Evolutionary conservation across 495 filamentous ascomycete genomes (phyloP).

Genomic region (Letharia lupina): DNA sequence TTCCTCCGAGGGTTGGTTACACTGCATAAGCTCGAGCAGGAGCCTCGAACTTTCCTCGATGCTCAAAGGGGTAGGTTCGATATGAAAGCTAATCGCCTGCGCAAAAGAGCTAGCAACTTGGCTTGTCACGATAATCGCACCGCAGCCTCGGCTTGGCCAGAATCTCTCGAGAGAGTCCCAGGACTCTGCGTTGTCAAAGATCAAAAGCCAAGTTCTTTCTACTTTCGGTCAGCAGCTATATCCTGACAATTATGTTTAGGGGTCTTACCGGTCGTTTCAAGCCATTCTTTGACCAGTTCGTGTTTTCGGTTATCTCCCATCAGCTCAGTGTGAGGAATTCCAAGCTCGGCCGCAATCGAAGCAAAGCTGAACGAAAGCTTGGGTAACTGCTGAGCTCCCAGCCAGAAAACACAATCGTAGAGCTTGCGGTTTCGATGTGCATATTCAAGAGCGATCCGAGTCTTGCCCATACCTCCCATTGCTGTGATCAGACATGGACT

Average conservation of each 20-base stretch:
- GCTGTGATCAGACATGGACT: slow-evolving; percentile 2
- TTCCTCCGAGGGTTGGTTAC: background rate
- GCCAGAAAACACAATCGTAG: background rate
- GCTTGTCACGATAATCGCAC: slow-evolving; percentile 1
- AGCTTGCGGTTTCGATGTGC: background rate
- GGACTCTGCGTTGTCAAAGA: slow-evolving; percentile 2
- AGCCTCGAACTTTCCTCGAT: background rate
- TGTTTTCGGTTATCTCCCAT: background rate
- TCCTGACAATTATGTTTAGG: background rate
- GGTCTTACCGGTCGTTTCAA: background rate
- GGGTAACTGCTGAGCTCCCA: background rate
- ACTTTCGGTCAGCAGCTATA: background rate
- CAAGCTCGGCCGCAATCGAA: background rate
- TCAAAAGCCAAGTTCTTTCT: background rate
- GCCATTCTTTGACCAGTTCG: background rate
- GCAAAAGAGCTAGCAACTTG: background rate
- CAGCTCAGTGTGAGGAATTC: background rate
- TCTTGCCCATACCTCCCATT: slow-evolving; percentile 5
- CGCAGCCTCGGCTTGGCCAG: background rate
- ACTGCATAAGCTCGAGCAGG: background rate
- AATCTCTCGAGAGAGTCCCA: background rate
- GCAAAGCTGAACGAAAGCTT: background rate
- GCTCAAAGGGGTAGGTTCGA: background rate
- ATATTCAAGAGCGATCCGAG: slow-evolving; percentile 2
- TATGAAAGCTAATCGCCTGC: background rate